Evolutionary conservation across 306 rosid species (phyloP).

Genomic region (Heteromeles arbutifolia): DNA sequence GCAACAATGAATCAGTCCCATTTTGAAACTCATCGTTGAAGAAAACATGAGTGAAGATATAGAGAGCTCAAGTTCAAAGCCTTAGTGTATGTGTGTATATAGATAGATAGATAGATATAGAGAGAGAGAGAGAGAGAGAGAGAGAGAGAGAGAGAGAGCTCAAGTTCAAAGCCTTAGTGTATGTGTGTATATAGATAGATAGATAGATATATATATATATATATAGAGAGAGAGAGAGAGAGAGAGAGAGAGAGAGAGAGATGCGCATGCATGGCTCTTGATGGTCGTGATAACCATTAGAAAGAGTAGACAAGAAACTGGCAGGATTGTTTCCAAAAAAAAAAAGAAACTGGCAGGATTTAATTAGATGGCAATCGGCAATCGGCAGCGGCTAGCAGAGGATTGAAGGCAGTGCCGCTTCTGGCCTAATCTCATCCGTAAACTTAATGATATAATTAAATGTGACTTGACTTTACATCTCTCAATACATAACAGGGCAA

Average conservation of each 20-base stretch:
- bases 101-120: no score
- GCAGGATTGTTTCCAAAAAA: no score
- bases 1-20: not conserved
- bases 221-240: no score
- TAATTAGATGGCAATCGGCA: not conserved
- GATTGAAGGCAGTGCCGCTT: conserved; percentile 19
- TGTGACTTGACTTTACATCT: not conserved
- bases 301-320: not conserved
- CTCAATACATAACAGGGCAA: not conserved
- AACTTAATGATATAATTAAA: not conserved
- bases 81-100: not conserved
- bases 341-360: not conserved
- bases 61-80: not conserved
- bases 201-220: no score
- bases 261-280: not conserved
- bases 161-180: no score
- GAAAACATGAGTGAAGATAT: not conserved
- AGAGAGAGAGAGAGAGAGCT: no score
- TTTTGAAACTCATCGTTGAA: not conserved
- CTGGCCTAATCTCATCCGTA: not conserved
- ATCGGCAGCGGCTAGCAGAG: not conserved
- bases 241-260: not conserved
- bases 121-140: no score
- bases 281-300: not conserved
- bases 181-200: no score